phyloP scores from a whole-genome alignment of 1,139 yeast species.

The Hemisphaericaspora xylofermentans region DNA sequence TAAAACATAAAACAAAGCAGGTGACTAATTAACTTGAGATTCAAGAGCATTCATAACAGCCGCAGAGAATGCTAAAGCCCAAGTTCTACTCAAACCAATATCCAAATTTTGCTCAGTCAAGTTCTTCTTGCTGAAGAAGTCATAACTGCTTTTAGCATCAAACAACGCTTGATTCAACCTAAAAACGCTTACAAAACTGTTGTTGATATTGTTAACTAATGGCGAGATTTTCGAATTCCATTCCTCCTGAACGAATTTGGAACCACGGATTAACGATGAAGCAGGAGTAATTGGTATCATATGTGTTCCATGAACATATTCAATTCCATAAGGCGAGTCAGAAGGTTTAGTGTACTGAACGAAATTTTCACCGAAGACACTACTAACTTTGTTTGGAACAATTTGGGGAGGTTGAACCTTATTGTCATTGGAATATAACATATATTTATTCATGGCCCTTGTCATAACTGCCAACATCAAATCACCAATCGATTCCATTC shows the following conservation, averaged over 20 bases:
- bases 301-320: constrained; percentile 92
- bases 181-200: constrained; percentile 87
- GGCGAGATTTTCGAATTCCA: constrained; percentile 58
- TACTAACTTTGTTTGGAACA: constrained; percentile 65
- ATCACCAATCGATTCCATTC: constrained; percentile 72
- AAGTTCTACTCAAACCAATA: constrained; percentile 83
- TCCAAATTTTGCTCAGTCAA: constrained; percentile 50
- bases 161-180: constrained; percentile 72
- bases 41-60: constrained; percentile 25
- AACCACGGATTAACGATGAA: constrained; percentile 71
- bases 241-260: constrained; percentile 74
- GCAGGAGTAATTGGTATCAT: constrained; percentile 84
- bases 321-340: constrained; percentile 46
- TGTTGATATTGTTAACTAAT: constrained; percentile 53
- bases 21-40: no score
- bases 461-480: constrained; percentile 66
- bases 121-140: constrained; percentile 53
- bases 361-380: constrained; percentile 81
- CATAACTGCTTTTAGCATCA: constrained; percentile 65
- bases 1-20: no score
- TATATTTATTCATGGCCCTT: constrained; percentile 62
- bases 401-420: constrained; percentile 55
- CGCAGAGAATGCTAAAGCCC: constrained; percentile 81
- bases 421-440: constrained; percentile 56
- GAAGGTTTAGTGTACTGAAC: constrained; percentile 73